These are phyloP conservation scores for Ligustrum vulgare DNA, from an alignment of 257 asterid genomes.

Conservation along the genomic window DNA sequence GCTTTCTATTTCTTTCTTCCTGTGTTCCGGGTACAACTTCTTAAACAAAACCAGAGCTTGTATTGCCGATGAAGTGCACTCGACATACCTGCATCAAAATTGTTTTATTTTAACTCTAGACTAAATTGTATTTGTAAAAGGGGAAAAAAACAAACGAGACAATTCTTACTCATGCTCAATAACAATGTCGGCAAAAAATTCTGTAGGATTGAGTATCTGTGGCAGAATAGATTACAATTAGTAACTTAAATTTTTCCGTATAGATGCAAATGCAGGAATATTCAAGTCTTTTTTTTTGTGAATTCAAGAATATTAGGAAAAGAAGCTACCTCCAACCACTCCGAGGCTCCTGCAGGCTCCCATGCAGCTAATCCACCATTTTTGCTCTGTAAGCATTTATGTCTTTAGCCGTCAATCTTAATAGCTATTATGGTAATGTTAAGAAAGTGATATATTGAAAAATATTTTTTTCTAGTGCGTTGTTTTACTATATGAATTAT, in stretches of 20 bases:
- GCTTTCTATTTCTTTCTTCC: conserved; percentile 56
- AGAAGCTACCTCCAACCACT: conserved; percentile 74
- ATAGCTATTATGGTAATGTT: no score
- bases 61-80: conserved; percentile 75
- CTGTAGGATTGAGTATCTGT: conserved; percentile 79
- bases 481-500: not conserved
- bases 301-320: not conserved
- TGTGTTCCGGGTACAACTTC: conserved; percentile 52
- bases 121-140: not conserved
- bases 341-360: conserved; percentile 90
- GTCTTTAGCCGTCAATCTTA: no score
- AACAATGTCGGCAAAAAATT: conserved; percentile 61
- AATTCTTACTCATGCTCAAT: conserved; percentile 75
- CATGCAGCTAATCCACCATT: conserved; percentile 93
- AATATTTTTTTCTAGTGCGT: not conserved
- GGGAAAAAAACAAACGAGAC: not conserved
- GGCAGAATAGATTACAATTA: not conserved
- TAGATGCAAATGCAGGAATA: not conserved
- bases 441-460: not conserved
- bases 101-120: not conserved
- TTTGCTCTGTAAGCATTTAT: conserved; percentile 67
- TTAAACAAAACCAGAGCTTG: conserved; percentile 67
- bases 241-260: not conserved
- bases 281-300: not conserved
- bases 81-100: conserved; percentile 50